Evolutionary conservation across 768 basidiomycete species (phyloP), one percentile per base, ranked within the genome.

Genomic region (Lactarius deliciosus): DNA sequence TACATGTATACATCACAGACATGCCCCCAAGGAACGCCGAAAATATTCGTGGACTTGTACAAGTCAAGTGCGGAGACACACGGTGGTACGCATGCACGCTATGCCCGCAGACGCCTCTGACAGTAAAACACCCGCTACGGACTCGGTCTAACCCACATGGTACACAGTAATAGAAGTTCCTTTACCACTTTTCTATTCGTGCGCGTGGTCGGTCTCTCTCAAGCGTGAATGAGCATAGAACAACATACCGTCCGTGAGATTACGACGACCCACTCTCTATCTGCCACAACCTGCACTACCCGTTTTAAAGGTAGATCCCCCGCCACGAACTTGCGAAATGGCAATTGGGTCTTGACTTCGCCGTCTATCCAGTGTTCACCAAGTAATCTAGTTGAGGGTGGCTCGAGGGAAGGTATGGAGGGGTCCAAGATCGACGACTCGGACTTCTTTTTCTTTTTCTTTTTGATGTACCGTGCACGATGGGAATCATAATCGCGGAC

Each of bases 261-360:
- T 45, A 47, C 60, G n/a, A 66, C n/a, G 10, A 66, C 18, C 65
- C 65, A 66, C 36, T 66, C 65, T 28, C 65, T 62, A 41, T 66
- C 65, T 10, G 60, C 65, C 3, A 66, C 34, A 18, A 66, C n/a
- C 16, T 47, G 25, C 11, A 15, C 56, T 13, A 34, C 20, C 11
- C 16, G 40, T 60, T 22, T 15, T 1, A 20, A 15, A 9, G 6
- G n/a, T 25, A 43, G 28, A 40, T 50, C 28, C 1, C 36, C 25
- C 10, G 50, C 60, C n/a, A 62, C 65, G 7, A 66, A 15, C 28
- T 66, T 56, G 25, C 65, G 65, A 58, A 56, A 66, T 15, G 65
- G 65, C n/a, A 66, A 53, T 11, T 7, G 56, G 28, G 65, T 63
- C 38, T 36, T 45, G 11, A 66, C 16, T 22, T 54, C 36, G 9